Percentiles rank a stretch among this genome's conserved stretches.
Evolutionary conservation across 371 early-diverging fungal genomes (phyloP).

Genomic region (Saksenaea oblongispora): DNA sequence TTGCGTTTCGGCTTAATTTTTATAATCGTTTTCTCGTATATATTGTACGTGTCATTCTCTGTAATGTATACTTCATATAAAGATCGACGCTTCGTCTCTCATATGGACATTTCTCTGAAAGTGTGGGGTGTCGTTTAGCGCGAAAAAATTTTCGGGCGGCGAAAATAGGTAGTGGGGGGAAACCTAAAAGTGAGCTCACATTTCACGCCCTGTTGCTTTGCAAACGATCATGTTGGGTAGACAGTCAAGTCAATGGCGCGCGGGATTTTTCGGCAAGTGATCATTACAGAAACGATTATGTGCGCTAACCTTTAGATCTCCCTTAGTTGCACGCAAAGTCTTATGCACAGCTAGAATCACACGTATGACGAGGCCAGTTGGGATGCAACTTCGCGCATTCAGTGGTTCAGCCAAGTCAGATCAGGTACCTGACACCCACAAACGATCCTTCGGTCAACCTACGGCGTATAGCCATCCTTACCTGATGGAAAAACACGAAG

Average conservation of each 20-base stretch:
- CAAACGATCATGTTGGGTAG: background rate
- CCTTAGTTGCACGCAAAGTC: background rate
- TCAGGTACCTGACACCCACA: conserved; percentile 37
- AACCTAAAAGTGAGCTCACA: background rate
- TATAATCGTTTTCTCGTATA: no score
- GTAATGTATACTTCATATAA: no score
- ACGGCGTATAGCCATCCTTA: conserved; percentile 79
- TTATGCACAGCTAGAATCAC: background rate
- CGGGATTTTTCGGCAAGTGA: background rate
- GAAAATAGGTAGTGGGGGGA: background rate
- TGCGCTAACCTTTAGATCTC: background rate
- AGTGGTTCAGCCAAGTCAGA: conserved; percentile 5
- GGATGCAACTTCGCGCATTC: background rate
- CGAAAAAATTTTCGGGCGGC: no score
- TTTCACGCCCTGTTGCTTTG: background rate
- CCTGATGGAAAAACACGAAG: conserved; percentile 70
- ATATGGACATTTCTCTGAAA: no score
- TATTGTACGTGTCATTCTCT: no score
- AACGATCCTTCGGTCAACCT: conserved; percentile 76
- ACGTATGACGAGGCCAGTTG: background rate
- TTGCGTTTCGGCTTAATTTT: no score
- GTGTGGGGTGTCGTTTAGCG: no score
- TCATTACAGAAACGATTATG: background rate
- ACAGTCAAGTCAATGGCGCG: background rate
- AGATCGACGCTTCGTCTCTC: no score